A percentile compares a stretch with the other conserved stretches of the same genome.
These are phyloP conservation scores for Micromonas pusilla DNA, from an alignment of 139 green algal genomes.

Conservation along the genomic window DNA sequence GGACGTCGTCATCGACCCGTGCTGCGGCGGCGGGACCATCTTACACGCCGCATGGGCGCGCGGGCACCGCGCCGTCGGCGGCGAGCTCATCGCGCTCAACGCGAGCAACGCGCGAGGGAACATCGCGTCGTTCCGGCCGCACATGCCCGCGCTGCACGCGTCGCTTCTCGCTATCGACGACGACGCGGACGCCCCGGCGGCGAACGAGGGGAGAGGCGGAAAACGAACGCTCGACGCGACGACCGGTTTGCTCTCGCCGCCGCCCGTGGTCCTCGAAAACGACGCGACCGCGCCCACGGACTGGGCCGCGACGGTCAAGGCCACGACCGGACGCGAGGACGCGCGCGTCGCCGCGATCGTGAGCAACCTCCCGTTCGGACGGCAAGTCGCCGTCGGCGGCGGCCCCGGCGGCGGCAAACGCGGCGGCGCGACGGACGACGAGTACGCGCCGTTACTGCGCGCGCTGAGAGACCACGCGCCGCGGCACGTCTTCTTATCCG, in stretches of 20 bases:
- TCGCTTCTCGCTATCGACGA: background rate
- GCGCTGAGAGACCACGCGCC: background rate
- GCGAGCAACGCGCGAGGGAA: background rate
- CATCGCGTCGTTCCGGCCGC: background rate
- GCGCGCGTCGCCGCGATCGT: background rate
- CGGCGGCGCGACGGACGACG: background rate
- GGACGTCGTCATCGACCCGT: constrained; percentile 10
- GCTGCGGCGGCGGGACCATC: constrained; percentile 12
- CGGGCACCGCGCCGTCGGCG: constrained; percentile 1
- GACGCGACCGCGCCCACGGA: background rate
- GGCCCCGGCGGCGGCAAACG: background rate
- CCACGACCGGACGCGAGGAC: background rate
- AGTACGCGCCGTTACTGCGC: background rate
- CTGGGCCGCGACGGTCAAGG: background rate
- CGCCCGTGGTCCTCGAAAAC: background rate
- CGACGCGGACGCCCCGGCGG: no score
- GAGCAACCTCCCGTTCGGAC: constrained; percentile 10
- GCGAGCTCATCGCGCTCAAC: background rate
- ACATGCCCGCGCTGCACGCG: background rate
- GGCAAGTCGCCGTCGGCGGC: background rate
- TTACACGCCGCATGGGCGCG: background rate
- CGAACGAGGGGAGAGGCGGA: background rate
- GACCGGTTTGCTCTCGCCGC: background rate
- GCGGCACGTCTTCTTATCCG: constrained; percentile 9
- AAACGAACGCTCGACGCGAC: background rate